Evolutionary conservation across 371 early-diverging fungal species (phyloP).

Genomic region (Rhizopus arrhizus): DNA sequence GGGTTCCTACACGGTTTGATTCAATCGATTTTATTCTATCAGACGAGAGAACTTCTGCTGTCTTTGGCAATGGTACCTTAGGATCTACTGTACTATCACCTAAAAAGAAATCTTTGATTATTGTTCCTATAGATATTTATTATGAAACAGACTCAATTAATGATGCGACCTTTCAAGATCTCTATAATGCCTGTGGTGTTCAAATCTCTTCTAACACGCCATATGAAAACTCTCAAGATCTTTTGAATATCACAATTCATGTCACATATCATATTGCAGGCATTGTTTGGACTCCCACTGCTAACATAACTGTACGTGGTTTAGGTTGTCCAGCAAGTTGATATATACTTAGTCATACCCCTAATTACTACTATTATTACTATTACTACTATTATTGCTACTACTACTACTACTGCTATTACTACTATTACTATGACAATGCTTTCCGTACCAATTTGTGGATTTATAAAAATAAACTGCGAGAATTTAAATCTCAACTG

Average conservation of each 20-base stretch:
- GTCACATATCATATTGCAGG: slow-evolving; percentile 37
- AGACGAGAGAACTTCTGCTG: slow-evolving; percentile 19
- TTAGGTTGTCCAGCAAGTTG: slow-evolving; percentile 28
- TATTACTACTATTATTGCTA: too few relatives aligned
- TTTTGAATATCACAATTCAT: slow-evolving; percentile 32
- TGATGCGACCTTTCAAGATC: slow-evolving; percentile 39
- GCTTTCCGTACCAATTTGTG: too few relatives aligned
- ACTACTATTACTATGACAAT: too few relatives aligned
- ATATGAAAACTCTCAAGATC: slow-evolving; percentile 22
- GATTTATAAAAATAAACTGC: too few relatives aligned
- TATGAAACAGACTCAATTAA: slow-evolving; percentile 25
- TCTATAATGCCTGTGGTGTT: slow-evolving; percentile 40
- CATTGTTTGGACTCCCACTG: slow-evolving; percentile 37
- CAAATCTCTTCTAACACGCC: slow-evolving; percentile 21
- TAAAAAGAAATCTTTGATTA: slow-evolving; percentile 9
- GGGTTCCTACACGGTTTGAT: slow-evolving; percentile 34
- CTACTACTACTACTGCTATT: too few relatives aligned
- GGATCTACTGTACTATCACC: slow-evolving; percentile 11
- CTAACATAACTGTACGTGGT: slow-evolving; percentile 18
- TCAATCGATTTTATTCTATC: slow-evolving; percentile 19
- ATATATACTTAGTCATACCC: neutral
- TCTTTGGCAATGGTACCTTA: slow-evolving; percentile 20
- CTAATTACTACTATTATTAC: too few relatives aligned
- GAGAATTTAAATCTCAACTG: too few relatives aligned
- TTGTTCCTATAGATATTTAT: slow-evolving; percentile 22